Conservation (phyloP, 1,284 basidiomycete species). For the Irpex sp. region DNA sequence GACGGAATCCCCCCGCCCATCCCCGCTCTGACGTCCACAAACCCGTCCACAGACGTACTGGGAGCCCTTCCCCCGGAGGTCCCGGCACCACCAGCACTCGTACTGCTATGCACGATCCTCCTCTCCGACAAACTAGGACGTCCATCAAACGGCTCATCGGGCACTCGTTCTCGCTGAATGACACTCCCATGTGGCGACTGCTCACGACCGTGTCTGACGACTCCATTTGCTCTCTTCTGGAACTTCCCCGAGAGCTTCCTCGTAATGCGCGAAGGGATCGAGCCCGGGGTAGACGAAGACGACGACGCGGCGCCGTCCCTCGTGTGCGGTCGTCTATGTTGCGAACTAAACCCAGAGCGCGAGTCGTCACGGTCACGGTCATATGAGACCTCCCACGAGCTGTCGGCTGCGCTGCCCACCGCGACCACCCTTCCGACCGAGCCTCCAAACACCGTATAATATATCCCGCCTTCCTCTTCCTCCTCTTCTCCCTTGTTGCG, state of each 20-base stretch:
- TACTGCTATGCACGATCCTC: slow-evolving; percentile 15
- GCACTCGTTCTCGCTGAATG: not conserved
- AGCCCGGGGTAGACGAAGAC: slow-evolving; percentile 4
- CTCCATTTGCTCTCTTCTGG: slow-evolving; percentile 27
- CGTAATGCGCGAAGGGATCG: slow-evolving; percentile 27
- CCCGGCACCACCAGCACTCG: slow-evolving; percentile 13
- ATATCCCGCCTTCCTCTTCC: slow-evolving; percentile 32
- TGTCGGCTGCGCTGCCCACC: slow-evolving; percentile 40
- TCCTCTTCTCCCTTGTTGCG: slow-evolving; percentile 11
- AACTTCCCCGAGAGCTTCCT: slow-evolving; percentile 48
- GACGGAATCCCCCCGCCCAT: slow-evolving; percentile 6
- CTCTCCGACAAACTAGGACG: slow-evolving; percentile 32
- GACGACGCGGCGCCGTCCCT: not conserved
- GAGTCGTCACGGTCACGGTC: slow-evolving; percentile 10
- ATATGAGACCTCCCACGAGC: slow-evolving; percentile 19
- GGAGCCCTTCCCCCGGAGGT: slow-evolving; percentile 11
- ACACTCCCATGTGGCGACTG: slow-evolving; percentile 7
- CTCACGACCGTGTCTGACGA: slow-evolving; percentile 17
- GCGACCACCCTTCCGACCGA: slow-evolving; percentile 40
- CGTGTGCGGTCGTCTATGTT: not conserved
- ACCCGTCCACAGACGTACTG: slow-evolving; percentile 25
- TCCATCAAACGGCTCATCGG: slow-evolving; percentile 18
- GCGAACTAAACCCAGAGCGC: slow-evolving; percentile 2
- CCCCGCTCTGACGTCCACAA: slow-evolving; percentile 17
- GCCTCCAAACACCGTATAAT: slow-evolving; percentile 52